Evolutionary conservation across 441 rosid genomes (phyloP).

Genomic region (Gossypium lobatum): DNA sequence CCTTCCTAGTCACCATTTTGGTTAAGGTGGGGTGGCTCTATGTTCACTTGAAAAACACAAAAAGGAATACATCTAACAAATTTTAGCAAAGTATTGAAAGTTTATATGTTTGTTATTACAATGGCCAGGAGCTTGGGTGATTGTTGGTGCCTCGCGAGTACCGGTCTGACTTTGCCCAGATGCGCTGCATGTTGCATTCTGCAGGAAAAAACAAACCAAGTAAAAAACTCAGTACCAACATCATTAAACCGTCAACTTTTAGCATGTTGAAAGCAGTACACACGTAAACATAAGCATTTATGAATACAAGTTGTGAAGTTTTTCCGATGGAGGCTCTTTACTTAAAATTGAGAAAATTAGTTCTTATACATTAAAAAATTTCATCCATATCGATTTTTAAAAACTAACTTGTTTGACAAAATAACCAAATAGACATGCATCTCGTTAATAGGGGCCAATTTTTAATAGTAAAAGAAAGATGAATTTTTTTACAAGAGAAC

Average conservation of each 20-base stretch:
- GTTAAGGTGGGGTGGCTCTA: background rate
- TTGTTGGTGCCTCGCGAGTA: conserved; percentile 65
- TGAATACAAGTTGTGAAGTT: background rate
- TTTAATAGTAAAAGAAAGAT: no score
- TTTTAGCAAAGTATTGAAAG: background rate
- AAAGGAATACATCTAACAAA: background rate
- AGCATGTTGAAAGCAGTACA: background rate
- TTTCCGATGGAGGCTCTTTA: background rate
- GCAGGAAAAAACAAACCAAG: conserved; percentile 20
- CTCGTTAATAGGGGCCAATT: no score
- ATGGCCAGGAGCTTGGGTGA: conserved; percentile 58
- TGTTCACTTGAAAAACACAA: conserved; percentile 1
- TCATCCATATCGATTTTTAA: no score
- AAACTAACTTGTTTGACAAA: no score
- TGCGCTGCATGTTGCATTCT: conserved; percentile 57
- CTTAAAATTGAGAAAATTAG: no score
- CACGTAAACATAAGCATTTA: background rate
- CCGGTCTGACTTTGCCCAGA: conserved; percentile 77
- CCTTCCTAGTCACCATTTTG: background rate
- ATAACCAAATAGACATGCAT: no score
- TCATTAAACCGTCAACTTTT: background rate
- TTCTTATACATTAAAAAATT: no score
- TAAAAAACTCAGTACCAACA: background rate
- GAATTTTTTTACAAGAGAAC: no score
- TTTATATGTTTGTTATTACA: background rate